These are phyloP conservation scores for Nicotiana benthamiana DNA, from an alignment of 257 asterid genomes.

Conservation along the genomic window DNA sequence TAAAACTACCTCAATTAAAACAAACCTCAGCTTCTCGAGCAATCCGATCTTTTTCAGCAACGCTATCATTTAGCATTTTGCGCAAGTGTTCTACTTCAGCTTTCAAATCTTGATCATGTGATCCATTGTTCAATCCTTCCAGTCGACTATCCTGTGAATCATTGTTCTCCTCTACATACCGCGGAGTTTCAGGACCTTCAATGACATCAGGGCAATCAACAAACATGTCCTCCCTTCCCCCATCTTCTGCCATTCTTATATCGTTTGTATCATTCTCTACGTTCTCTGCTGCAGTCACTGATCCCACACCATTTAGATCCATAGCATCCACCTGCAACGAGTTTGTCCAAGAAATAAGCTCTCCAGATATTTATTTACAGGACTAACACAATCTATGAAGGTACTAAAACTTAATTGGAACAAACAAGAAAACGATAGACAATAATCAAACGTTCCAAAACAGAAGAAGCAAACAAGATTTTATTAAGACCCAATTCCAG, in stretches of 20 bases:
- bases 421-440: neutral
- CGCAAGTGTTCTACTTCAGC: slow-evolving; percentile 58
- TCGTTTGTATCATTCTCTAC: slow-evolving; percentile 28
- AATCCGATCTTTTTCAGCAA: slow-evolving; percentile 43
- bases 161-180: slow-evolving; percentile 45
- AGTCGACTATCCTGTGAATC: slow-evolving; percentile 24
- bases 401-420: neutral
- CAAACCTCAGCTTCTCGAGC: slow-evolving; percentile 53
- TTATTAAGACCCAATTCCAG: neutral
- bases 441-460: neutral
- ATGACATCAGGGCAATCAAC: slow-evolving; percentile 95
- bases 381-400: slow-evolving; percentile 1
- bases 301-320: slow-evolving; percentile 8
- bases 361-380: slow-evolving; percentile 2
- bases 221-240: slow-evolving; percentile 70
- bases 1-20: neutral
- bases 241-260: slow-evolving; percentile 48
- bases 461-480: neutral
- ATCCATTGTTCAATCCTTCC: slow-evolving; percentile 41
- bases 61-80: slow-evolving; percentile 42
- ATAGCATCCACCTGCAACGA: slow-evolving; percentile 32
- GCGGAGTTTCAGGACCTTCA: slow-evolving; percentile 59
- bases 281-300: slow-evolving; percentile 20
- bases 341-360: slow-evolving; percentile 9
- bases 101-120: slow-evolving; percentile 31